These are phyloP conservation scores for Microascus cirrosus DNA, from an alignment of 2,329 filamentous ascomycete species.

Conservation along the genomic window DNA sequence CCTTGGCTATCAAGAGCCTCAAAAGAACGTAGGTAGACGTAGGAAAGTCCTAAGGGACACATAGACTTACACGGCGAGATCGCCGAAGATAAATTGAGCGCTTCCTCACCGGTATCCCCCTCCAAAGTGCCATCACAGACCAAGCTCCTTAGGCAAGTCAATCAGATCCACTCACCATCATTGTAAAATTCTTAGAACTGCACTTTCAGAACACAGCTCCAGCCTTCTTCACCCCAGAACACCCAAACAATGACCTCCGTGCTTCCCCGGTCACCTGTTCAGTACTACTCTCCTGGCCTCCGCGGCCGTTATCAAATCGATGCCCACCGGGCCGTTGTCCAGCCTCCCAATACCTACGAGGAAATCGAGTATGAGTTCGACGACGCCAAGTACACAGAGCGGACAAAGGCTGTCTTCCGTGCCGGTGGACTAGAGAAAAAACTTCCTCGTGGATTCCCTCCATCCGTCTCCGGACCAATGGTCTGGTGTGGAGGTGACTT, in stretches of 20 bases:
- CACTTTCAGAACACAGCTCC: not conserved
- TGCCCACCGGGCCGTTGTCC: not conserved
- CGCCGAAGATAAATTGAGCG: not conserved
- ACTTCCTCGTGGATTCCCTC: conserved; percentile 6
- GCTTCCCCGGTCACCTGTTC: not conserved
- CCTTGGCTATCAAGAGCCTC: too few species aligned
- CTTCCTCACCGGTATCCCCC: too few species aligned
- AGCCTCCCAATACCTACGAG: not conserved
- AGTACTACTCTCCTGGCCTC: conserved; percentile 5
- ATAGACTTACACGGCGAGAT: not conserved
- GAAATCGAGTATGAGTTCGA: conserved; percentile 8
- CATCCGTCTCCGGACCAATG: conserved; percentile 2
- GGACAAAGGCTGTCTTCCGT: conserved; percentile 5
- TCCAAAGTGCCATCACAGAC: not conserved
- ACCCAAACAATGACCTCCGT: conserved; percentile 3
- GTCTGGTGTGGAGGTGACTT: conserved; percentile 7
- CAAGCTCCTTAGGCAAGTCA: not conserved
- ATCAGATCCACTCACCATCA: not conserved
- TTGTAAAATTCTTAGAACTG: not conserved
- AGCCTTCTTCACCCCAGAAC: not conserved
- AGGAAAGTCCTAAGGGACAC: too few species aligned
- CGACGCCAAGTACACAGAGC: conserved; percentile 6
- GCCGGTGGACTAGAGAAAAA: not conserved
- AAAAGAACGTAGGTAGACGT: too few species aligned
- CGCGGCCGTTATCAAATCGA: conserved; percentile 4